A percentile compares a stretch with the other conserved stretches of the same genome.
phyloP scores from a whole-genome alignment of 306 rosid genomes.

The Parietaria judaica region DNA sequence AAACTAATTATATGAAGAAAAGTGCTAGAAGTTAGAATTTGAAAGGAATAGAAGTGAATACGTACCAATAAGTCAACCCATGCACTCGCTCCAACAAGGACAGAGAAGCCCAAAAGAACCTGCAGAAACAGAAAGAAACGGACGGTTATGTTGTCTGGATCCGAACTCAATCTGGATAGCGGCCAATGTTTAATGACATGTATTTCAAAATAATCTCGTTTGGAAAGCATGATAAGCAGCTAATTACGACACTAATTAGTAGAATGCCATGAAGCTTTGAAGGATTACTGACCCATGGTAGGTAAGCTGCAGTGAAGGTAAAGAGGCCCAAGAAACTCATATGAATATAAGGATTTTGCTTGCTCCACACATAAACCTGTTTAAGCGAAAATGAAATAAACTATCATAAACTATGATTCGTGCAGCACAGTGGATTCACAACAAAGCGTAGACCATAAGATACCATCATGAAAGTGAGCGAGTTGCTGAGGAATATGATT shows the following conservation, averaged over 20 bases:
- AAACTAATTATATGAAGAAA: too few species aligned
- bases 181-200: not conserved
- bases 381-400: conserved; percentile 12
- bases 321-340: conserved; percentile 97
- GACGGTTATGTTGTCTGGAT: not conserved
- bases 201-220: conserved; percentile 7
- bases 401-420: not conserved
- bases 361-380: conserved; percentile 98
- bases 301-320: conserved; percentile 90
- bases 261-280: not conserved
- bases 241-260: conserved; percentile 4
- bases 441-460: conserved; percentile 1
- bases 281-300: conserved; percentile 79
- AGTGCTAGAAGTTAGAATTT: too few species aligned
- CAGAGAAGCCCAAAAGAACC: conserved; percentile 92
- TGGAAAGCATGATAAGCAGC: not conserved
- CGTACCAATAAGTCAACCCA: conserved; percentile 96
- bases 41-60: not conserved
- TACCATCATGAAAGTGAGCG: conserved; percentile 96
- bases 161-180: not conserved
- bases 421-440: conserved; percentile 6
- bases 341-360: conserved; percentile 91
- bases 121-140: conserved; percentile 17
- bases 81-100: conserved; percentile 94
- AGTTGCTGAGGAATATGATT: conserved; percentile 91